phyloP scores from a whole-genome alignment of 2,329 filamentous ascomycete genomes.

The Sarocladium strictum region DNA sequence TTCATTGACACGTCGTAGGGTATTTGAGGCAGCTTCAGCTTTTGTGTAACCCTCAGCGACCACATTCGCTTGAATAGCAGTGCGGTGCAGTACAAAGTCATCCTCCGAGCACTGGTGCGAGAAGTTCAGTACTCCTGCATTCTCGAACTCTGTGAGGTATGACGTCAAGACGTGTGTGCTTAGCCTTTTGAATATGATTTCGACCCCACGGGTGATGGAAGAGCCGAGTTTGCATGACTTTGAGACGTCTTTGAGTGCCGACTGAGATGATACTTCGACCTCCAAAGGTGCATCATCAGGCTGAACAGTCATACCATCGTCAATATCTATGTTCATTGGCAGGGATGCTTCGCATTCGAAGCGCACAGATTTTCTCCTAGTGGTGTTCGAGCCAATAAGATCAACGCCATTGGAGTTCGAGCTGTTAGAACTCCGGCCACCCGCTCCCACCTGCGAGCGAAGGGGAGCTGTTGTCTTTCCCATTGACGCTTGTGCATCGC shows the following conservation, averaged over 20 bases:
- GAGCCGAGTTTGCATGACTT: neutral
- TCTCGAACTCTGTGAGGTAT: neutral
- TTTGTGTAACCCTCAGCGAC: neutral
- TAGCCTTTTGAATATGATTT: conserved; percentile 13
- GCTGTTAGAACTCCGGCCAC: no score
- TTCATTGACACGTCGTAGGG: neutral
- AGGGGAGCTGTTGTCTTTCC: no score
- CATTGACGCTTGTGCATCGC: no score
- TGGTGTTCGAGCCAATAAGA: neutral
- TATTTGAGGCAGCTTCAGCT: neutral
- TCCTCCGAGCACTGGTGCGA: neutral
- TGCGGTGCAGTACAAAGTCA: neutral
- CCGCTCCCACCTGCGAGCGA: no score
- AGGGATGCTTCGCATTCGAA: conserved; percentile 17
- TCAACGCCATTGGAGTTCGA: no score
- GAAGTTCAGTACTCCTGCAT: neutral
- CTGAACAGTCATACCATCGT: neutral
- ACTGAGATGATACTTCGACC: neutral
- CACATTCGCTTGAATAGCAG: neutral
- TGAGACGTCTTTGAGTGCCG: neutral
- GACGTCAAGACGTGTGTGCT: neutral
- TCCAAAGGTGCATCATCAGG: neutral
- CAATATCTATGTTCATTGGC: neutral
- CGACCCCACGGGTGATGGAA: neutral
- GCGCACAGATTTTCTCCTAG: conserved; percentile 21